Evolutionary conservation across 179 eudicot genomes (phyloP), one percentile per base, ranked within the genome.

Genomic region (Dionaea muscipula): DNA sequence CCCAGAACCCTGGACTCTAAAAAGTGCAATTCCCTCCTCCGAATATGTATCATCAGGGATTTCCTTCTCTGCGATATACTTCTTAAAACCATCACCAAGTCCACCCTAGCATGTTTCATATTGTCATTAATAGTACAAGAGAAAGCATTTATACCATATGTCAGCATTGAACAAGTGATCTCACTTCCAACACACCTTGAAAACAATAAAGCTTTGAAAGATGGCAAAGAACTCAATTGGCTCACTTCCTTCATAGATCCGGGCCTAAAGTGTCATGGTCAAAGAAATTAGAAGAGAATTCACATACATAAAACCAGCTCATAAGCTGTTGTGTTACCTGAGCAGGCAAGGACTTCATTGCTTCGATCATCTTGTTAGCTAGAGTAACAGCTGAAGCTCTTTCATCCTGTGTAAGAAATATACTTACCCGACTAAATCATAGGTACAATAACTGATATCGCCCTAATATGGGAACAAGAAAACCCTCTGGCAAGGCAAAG

Each of bases 1-100:
- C 63, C 99, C 96, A 60, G 89, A 81, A 33, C 99, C 99, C 70
- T 93, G 99, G 60, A 93, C 78, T 51, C 96, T 83, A 47, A 93
- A 93, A 43, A 93, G 54, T 68, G 96, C 99, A 39, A 79, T 62
- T 55, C 94, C 84, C 39, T 83, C 83, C 51, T 78, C 94, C 50
- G 76, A 53, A 57, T 93, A 89, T 15, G 96, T 88, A 38, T 76
- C 82, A 73, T 93, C 95, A 21, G 82, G 72, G 60, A 75, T 60
- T 60, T 70, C 95, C 55, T 77, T 75, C 77, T 81, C 85, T 22
- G 90, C 72, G 51, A 83, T 51, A 57, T 76, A 61, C 21, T 79
- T 88, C 72, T 88, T 88, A 78, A 77, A 93, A 56, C 88, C 96
- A 62, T 71, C 74, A 78, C 96, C 79, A 40, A 74, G 75, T 67